Evolutionary conservation across 345 rosid genomes (phyloP).

Genomic region (Laguncularia racemosa): DNA sequence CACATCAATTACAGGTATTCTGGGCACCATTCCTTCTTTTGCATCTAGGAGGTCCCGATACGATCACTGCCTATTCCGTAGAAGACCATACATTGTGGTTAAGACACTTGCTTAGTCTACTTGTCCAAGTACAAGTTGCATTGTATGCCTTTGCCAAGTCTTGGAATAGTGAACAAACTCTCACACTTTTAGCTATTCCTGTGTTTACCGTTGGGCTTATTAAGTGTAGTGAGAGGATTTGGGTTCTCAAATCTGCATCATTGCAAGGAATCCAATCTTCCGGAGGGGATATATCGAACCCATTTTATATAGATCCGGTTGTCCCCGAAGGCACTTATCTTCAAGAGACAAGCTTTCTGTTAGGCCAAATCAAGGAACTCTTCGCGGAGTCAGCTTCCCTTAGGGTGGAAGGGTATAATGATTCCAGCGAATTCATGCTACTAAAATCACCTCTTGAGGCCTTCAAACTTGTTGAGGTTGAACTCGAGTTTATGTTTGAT

Average conservation of each 20-base stretch:
- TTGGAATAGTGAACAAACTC: neutral
- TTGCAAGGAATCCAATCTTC: constrained; percentile 3
- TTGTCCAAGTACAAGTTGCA: neutral
- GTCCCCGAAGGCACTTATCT: constrained; percentile 8
- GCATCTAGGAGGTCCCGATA: constrained; percentile 7
- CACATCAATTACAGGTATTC: neutral
- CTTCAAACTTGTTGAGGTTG: constrained; percentile 8
- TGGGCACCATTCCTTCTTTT: constrained; percentile 7
- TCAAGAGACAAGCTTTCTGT: too few relatives aligned
- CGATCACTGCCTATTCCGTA: constrained; percentile 6
- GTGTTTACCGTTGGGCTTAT: constrained; percentile 8
- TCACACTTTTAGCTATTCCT: constrained; percentile 3
- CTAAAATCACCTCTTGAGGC: neutral
- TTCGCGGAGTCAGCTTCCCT: constrained; percentile 1
- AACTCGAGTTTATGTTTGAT: constrained; percentile 12
- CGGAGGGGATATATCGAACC: neutral
- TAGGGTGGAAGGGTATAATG: neutral
- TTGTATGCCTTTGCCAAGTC: constrained; percentile 1
- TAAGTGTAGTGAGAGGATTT: constrained; percentile 16
- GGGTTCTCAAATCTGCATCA: constrained; percentile 9
- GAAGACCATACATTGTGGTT: constrained; percentile 7
- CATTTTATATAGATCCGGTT: constrained; percentile 1
- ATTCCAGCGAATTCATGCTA: neutral
- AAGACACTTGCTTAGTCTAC: neutral
- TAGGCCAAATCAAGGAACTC: too few relatives aligned